Evolutionary conservation across 805 yeast species (phyloP), one percentile per base, ranked within the genome.

Genomic region (Naumovozyma baii): DNA sequence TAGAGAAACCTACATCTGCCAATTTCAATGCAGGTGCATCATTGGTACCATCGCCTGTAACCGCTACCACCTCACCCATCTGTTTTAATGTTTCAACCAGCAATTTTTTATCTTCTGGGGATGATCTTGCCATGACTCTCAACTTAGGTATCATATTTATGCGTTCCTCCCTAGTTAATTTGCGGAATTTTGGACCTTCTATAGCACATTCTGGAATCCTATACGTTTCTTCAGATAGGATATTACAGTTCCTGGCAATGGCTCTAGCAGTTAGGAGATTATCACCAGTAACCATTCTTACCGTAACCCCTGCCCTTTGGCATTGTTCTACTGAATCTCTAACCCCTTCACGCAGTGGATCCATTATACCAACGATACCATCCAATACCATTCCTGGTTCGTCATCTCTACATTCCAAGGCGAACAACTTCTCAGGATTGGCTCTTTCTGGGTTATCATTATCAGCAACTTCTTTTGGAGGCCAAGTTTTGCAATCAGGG

Each of bases 21-120:
- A 88, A 70, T 56, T 90, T 86, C 55, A 92, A 72, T 3, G 98
- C 97, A 13, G 96, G 96, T 0, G 97, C 98, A 70, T 92, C 99
- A 61, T 92, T 92, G 7, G 97, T 90, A 63, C 99, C 99, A 61
- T 92, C 99, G 57, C 98, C 99, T 30, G 99, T 92, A 28, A 90
- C 97, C 1, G 98, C 98, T 37, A 92, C 98, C 28, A 90, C 94
- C 55, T 92, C 96, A 18, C 94, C 94, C 55, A 78, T 70, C 29
- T 71, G 68, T 53, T 81, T 79, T 51, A 92, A 68, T 10, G 87
- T 78, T 46, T 81, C 83, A 28, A 94, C 98, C 34, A 92, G 70
- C 20, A 84, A 66, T 42, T 94, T 70, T 63, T 92, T 92, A 64
- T 92, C 99, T 49, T 90, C 95, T 2, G 99, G 99, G 10, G 94